Base-by-base conservation (phyloP, 306 rosid genomes). In the Begonia peltatifolia region DNA sequence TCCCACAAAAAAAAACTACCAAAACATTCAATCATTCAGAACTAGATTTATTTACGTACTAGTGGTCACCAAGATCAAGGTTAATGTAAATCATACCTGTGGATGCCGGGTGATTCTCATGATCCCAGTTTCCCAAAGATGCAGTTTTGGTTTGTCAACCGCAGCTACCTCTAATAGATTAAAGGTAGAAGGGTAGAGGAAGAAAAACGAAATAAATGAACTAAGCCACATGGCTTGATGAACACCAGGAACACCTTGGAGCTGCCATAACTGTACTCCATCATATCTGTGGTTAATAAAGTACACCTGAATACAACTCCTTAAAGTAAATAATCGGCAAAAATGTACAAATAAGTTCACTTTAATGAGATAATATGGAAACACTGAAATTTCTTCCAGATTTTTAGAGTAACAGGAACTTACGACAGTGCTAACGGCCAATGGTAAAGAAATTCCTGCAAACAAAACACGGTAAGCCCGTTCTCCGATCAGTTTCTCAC, bases 61-160 rank as follows among this genome's bases (percentile, higher is more conserved):
- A 30, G 38, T 7, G 38, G 9, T 30, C 38, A 30, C 38, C 38
- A 30, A 5, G 38, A 30, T 30, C 38, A 30, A 30, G 38, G 38
- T 7, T 30, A 30, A 35, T 5, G 9, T 15, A 62, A 42, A 30
- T 30, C 6, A 42, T 76, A 89, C 97, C 94, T 85, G 97, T 15
- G 97, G 97, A 64, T 90, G 97, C 67, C 97, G 78, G 47, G 95
- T 90, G 67, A 90, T 85, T 73, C 97, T 85, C 52, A 90, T 85
- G 43, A 90, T 78, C 65, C 97, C 97, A 57, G 94, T 82, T 76
- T 90, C 95, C 87, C 93, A 90, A 52, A 90, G 94, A 75, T 90
- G 97, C 78, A 90, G 62, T 69, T 90, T 83, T 53, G 97, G 97
- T 78, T 90, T 90, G 76, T 90, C 97, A 59, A 90, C 94, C 14